phyloP scores from a whole-genome alignment of 441 rosid species.

The Pelargonium myrrhifolium region DNA sequence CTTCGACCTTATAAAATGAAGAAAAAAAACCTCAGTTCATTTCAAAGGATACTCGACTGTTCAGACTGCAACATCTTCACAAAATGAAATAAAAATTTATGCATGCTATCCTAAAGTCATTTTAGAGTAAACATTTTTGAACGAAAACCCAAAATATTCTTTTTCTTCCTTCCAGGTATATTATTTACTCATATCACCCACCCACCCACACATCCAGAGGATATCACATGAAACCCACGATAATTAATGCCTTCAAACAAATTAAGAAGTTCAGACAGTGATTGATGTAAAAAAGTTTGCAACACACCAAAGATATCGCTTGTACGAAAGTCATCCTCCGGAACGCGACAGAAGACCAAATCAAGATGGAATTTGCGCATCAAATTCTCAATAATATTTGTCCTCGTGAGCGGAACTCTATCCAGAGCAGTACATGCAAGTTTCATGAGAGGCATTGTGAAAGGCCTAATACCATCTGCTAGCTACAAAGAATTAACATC shows the following conservation, averaged over 20 bases:
- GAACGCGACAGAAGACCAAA: conserved; percentile 80
- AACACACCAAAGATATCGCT: conserved; percentile 55
- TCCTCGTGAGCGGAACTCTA: conserved; percentile 81
- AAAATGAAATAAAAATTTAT: background rate
- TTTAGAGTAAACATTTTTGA: background rate
- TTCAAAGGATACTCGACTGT: too few species aligned
- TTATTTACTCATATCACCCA: background rate
- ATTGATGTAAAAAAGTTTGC: background rate
- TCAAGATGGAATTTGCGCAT: conserved; percentile 72
- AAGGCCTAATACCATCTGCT: conserved; percentile 89
- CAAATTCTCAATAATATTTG: conserved; percentile 56
- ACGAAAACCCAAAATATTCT: background rate
- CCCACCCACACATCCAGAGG: background rate
- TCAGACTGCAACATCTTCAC: background rate
- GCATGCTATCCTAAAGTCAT: too few species aligned
- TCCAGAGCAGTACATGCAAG: conserved; percentile 90
- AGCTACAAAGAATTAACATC: conserved; percentile 36
- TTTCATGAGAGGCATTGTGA: conserved; percentile 90
- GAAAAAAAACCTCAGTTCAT: background rate
- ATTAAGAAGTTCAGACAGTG: background rate
- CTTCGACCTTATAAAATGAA: background rate
- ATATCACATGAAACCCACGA: background rate
- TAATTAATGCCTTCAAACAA: background rate
- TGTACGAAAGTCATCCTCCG: conserved; percentile 55
- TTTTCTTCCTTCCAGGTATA: background rate